Conservation (phyloP, 805 yeast genomes). For the Barnettozyma sucrosica region DNA sequence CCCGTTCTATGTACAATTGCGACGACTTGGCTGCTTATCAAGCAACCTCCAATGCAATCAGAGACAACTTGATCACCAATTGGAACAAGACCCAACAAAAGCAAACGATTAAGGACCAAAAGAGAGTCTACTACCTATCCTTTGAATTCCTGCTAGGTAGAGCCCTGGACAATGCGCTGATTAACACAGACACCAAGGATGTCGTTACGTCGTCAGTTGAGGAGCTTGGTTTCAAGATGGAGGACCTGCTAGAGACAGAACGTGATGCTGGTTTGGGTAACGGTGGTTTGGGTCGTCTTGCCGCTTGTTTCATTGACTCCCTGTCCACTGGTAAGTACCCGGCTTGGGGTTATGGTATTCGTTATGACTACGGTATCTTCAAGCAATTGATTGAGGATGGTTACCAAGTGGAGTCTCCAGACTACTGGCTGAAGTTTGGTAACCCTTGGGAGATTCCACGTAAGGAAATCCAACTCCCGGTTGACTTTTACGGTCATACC, state of each 20-base stretch:
- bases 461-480: conserved; percentile 79
- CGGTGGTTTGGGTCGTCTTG: conserved; percentile 92
- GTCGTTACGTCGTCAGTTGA: conserved; percentile 49
- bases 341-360: conserved; percentile 95
- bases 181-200: conserved; percentile 67
- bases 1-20: conserved; percentile 88
- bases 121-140: conserved; percentile 81
- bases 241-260: conserved; percentile 78
- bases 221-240: conserved; percentile 82
- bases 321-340: conserved; percentile 80
- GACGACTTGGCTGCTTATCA: conserved; percentile 91
- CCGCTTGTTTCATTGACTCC: conserved; percentile 91
- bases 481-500: conserved; percentile 78
- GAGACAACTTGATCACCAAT: conserved; percentile 74
- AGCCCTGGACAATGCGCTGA: conserved; percentile 89
- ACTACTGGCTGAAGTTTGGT: conserved; percentile 83
- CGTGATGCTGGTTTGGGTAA: conserved; percentile 95
- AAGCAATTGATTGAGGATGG: conserved; percentile 87
- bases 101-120: conserved; percentile 77
- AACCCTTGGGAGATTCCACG: conserved; percentile 95
- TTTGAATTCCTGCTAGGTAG: conserved; percentile 92
- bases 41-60: conserved; percentile 72
- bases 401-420: conserved; percentile 91
- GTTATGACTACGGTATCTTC: conserved; percentile 91
- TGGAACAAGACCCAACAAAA: conserved; percentile 94